phyloP scores from a whole-genome alignment of 345 rosid species.

The Lumnitzera racemosa region DNA sequence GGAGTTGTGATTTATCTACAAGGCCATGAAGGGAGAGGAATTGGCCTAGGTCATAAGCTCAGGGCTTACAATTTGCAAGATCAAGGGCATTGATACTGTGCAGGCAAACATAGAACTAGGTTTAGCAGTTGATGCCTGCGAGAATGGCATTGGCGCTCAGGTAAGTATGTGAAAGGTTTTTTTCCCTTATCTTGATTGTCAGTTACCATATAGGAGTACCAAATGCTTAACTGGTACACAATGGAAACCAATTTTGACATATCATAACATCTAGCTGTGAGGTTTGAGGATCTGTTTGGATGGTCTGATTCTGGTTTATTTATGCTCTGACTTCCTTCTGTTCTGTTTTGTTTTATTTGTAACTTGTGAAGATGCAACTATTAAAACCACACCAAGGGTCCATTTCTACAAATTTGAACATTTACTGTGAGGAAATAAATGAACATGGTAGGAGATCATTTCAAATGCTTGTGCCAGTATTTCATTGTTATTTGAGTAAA shows the following conservation, averaged over 20 bases:
- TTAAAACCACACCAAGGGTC: too few relatives aligned
- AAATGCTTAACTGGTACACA: too few relatives aligned
- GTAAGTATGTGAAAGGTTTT: slow-evolving; percentile 21
- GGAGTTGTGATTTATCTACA: slow-evolving; percentile 77
- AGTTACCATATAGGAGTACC: not conserved
- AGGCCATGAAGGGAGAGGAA: slow-evolving; percentile 94
- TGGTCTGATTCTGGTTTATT: too few relatives aligned
- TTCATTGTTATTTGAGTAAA: too few relatives aligned
- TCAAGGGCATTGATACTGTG: slow-evolving; percentile 85
- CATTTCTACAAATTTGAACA: too few relatives aligned
- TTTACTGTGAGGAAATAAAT: too few relatives aligned
- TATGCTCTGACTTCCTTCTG: too few relatives aligned
- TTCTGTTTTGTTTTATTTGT: not conserved
- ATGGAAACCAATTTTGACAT: too few relatives aligned
- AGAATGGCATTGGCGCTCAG: slow-evolving; percentile 91
- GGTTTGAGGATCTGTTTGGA: too few relatives aligned
- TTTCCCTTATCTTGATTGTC: not conserved
- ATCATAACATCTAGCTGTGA: too few relatives aligned
- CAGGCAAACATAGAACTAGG: slow-evolving; percentile 86
- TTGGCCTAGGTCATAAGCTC: slow-evolving; percentile 84
- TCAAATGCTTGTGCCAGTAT: too few relatives aligned
- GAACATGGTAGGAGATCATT: too few relatives aligned
- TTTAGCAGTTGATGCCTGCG: slow-evolving; percentile 71
- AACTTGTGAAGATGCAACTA: not conserved
- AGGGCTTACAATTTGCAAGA: slow-evolving; percentile 81